Evolutionary conservation across 108 stramenopile genomes (phyloP).

Genomic region (Pinguiococcus pyrenoidosus): DNA sequence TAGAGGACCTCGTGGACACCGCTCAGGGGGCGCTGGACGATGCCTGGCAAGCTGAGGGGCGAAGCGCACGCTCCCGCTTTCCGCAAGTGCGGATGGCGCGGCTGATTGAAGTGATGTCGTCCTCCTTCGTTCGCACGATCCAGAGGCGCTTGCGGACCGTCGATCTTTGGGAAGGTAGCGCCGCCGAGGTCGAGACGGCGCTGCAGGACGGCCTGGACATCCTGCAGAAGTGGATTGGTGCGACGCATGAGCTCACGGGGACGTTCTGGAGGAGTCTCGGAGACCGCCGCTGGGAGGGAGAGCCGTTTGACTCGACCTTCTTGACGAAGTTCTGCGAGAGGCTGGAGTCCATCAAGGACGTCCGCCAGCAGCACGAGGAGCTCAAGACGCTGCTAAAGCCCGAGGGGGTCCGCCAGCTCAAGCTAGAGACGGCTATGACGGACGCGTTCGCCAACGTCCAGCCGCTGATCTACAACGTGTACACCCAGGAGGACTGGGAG

Average conservation of each 20-base stretch:
- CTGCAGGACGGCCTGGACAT: neutral
- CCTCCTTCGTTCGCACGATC: too few relatives aligned
- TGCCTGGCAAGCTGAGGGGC: slow-evolving; percentile 23
- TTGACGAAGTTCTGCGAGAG: neutral
- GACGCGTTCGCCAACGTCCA: neutral
- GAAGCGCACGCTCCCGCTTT: slow-evolving; percentile 16
- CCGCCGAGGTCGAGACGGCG: neutral
- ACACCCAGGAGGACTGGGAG: slow-evolving; percentile 28
- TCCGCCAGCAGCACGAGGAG: slow-evolving; percentile 15
- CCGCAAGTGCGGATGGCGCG: slow-evolving; percentile 28
- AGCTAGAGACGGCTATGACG: neutral
- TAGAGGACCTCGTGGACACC: slow-evolving; percentile 18
- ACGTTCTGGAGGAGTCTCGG: neutral
- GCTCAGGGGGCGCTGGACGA: slow-evolving; percentile 14
- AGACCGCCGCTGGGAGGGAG: neutral
- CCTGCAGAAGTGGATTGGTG: neutral
- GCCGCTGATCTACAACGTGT: slow-evolving; percentile 29
- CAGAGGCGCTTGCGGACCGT: too few relatives aligned
- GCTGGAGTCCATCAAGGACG: neutral
- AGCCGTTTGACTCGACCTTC: neutral
- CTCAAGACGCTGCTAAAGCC: slow-evolving; percentile 9
- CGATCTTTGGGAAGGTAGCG: too few relatives aligned
- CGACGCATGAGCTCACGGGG: neutral
- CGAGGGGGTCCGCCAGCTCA: neutral
- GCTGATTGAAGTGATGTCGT: slow-evolving; percentile 22